phyloP scores from a whole-genome alignment of 768 basidiomycete species.

The Trichaptum fuscoviolaceum region DNA sequence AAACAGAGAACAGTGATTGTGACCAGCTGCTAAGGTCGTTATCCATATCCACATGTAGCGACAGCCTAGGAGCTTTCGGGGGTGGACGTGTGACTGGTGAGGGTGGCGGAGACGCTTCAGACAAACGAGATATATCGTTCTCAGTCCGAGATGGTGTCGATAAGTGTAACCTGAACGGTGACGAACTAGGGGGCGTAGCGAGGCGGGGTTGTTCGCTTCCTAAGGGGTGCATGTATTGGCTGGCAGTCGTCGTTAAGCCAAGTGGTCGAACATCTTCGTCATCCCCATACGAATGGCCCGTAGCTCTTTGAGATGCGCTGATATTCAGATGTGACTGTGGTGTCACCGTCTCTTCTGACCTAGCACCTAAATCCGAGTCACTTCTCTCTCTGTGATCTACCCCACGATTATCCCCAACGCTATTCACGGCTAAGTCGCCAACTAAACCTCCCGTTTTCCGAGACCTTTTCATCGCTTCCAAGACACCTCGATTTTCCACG shows the following conservation, averaged over 20 bases:
- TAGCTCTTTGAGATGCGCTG: neutral
- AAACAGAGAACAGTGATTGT: constrained; percentile 47
- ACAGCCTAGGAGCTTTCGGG: constrained; percentile 42
- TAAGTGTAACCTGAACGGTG: neutral
- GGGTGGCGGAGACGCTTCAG: neutral
- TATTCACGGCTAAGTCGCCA: neutral
- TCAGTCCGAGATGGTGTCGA: neutral
- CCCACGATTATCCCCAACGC: neutral
- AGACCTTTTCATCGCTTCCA: neutral
- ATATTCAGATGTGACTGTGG: neutral
- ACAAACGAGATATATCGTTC: neutral
- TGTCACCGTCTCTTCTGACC: neutral
- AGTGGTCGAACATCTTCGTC: neutral
- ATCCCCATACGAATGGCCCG: neutral
- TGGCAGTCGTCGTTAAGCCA: neutral
- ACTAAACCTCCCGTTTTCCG: neutral
- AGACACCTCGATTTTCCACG: neutral
- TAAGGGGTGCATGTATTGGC: neutral
- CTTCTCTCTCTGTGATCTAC: neutral
- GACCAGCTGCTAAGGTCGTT: constrained; percentile 50
- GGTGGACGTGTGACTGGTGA: neutral
- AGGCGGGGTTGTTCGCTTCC: neutral
- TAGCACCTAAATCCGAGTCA: neutral
- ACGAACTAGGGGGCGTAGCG: neutral
- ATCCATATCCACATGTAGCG: constrained; percentile 39